phyloP scores from a whole-genome alignment of 345 rosid species.

The Eucalyptus erythrocorys region DNA sequence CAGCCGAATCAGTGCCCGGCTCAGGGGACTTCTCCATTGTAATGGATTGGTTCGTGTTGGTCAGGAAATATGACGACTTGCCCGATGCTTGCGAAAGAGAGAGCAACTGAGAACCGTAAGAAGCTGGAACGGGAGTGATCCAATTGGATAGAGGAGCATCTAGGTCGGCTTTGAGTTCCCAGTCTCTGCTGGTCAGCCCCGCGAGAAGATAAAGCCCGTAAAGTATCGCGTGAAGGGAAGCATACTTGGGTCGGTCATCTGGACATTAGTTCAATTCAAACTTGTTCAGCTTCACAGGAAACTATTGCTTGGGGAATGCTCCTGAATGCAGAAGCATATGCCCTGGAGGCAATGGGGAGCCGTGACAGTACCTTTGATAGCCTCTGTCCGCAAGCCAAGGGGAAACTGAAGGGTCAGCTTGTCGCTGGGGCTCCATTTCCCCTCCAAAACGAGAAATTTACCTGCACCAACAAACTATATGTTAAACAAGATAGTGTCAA shows the following conservation, averaged over 20 bases:
- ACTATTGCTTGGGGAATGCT: too few species aligned
- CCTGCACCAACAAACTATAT: conserved; percentile 23
- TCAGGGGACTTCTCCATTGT: conserved; percentile 39
- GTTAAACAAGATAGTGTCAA: neutral
- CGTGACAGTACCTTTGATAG: conserved; percentile 45
- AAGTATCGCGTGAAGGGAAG: conserved; percentile 78
- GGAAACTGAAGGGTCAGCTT: conserved; percentile 54
- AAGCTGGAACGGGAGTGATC: conserved; percentile 47
- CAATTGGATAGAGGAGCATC: conserved; percentile 28
- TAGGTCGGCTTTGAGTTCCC: conserved; percentile 47
- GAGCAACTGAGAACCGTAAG: conserved; percentile 37
- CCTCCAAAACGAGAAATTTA: conserved; percentile 35
- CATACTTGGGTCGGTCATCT: conserved; percentile 69
- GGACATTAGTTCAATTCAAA: neutral
- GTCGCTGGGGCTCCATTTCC: conserved; percentile 49
- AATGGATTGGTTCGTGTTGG: conserved; percentile 49
- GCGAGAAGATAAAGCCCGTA: conserved; percentile 85
- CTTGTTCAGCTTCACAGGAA: neutral
- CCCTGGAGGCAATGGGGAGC: neutral
- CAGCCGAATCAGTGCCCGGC: conserved; percentile 49
- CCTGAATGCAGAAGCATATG: neutral
- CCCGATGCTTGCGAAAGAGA: conserved; percentile 55
- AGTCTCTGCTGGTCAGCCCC: conserved; percentile 52
- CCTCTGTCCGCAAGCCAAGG: conserved; percentile 45
- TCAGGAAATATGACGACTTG: conserved; percentile 27